These are phyloP conservation scores for Myotisia sp. DNA, from an alignment of 2,329 filamentous ascomycete genomes.

Conservation along the genomic window DNA sequence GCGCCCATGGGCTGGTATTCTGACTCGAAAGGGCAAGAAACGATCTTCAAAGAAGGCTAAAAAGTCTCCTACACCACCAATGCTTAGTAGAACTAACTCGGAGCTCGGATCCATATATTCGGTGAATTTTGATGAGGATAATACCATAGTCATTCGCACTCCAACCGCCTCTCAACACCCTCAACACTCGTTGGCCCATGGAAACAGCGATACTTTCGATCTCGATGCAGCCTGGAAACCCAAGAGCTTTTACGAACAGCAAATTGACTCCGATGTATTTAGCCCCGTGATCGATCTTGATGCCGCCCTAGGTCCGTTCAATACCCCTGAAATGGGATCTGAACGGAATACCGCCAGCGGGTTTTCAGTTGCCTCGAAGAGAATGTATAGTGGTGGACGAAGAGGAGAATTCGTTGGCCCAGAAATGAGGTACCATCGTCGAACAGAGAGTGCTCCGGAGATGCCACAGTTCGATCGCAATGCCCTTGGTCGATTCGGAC, in stretches of 20 bases:
- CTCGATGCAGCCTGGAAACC: constrained; percentile 30
- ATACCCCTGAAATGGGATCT: constrained; percentile 44
- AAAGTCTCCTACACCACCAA: constrained; percentile 32
- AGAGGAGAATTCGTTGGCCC: constrained; percentile 33
- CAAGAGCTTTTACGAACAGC: constrained; percentile 31
- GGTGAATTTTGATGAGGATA: constrained; percentile 37
- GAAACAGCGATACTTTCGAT: constrained; percentile 11
- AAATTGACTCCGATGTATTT: constrained; percentile 46
- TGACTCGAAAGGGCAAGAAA: constrained; percentile 36
- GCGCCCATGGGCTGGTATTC: constrained; percentile 45
- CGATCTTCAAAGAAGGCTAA: constrained; percentile 28
- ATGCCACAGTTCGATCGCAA: constrained; percentile 36
- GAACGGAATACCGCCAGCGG: constrained; percentile 21
- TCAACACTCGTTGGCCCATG: constrained; percentile 8
- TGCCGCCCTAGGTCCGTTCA: constrained; percentile 82
- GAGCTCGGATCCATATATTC: constrained; percentile 30
- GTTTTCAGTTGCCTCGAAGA: constrained; percentile 28
- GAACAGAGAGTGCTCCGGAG: constrained; percentile 36
- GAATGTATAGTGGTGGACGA: constrained; percentile 37
- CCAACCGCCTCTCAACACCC: constrained; percentile 26
- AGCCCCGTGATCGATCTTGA: constrained; percentile 86
- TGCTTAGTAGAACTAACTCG: constrained; percentile 27
- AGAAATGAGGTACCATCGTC: constrained; percentile 37
- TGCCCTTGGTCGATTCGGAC: constrained; percentile 26
- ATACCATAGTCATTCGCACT: constrained; percentile 34